Conservation (phyloP, 164 flowering plant species). For the Pachysandra terminalis region DNA sequence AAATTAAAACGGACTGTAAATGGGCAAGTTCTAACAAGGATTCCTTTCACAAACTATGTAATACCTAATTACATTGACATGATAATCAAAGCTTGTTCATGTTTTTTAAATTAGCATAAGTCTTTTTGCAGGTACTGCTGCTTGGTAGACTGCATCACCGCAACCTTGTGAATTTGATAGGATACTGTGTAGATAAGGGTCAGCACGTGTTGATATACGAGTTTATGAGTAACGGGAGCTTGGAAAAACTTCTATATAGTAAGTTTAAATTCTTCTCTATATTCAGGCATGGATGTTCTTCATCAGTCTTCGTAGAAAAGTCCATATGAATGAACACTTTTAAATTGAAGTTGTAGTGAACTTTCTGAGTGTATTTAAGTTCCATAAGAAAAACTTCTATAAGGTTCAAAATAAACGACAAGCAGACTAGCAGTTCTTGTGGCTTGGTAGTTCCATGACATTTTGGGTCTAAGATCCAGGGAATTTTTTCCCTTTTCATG, state of each 20-base stretch:
- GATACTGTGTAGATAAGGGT: conserved; percentile 96
- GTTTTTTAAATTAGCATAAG: background rate
- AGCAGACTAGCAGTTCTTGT: background rate
- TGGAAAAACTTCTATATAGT: conserved; percentile 71
- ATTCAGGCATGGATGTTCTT: background rate
- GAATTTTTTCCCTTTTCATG: background rate
- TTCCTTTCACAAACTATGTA: background rate
- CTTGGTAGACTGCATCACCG: conserved; percentile 93
- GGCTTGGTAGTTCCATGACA: background rate
- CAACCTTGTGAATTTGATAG: conserved; percentile 94
- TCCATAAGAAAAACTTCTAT: background rate
- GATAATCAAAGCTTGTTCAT: background rate
- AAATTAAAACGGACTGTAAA: background rate
- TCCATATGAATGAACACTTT: background rate
- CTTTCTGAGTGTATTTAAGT: background rate
- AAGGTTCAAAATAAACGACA: background rate
- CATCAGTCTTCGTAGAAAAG: background rate
- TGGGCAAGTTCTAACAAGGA: background rate
- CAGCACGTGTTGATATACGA: conserved; percentile 80
- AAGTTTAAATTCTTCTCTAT: conserved; percentile 23
- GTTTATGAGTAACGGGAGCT: conserved; percentile 94
- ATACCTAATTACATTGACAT: conserved; percentile 5
- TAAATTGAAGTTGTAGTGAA: background rate
- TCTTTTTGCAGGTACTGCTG: conserved; percentile 59
- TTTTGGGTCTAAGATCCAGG: background rate